These are phyloP conservation scores for Aspergillus japonicus DNA, from an alignment of 2,329 filamentous ascomycete genomes.

Conservation along the genomic window DNA sequence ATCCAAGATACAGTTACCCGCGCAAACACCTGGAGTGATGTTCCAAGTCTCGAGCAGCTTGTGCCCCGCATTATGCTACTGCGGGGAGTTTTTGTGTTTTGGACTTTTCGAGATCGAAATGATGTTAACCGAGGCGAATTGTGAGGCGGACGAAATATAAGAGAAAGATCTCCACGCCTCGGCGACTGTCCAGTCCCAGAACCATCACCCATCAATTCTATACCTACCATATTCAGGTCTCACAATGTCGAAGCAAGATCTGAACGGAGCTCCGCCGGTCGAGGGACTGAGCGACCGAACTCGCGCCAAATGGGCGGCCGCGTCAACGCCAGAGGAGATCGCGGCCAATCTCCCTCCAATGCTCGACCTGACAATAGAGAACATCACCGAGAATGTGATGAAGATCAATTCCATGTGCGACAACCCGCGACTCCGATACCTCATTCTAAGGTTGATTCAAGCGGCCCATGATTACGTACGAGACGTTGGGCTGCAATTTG, in stretches of 20 bases:
- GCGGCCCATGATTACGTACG: constrained; percentile 11
- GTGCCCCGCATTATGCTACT: constrained; percentile 2
- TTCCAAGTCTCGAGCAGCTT: not conserved
- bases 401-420: constrained; percentile 16
- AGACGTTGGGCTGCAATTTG: constrained; percentile 12
- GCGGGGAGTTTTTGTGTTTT: not conserved
- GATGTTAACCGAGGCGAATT: not conserved
- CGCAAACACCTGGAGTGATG: not conserved
- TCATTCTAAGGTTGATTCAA: constrained; percentile 11
- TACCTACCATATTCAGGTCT: not conserved
- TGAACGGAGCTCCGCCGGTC: not conserved
- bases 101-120: not conserved
- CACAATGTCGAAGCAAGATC: not conserved
- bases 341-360: constrained; percentile 3
- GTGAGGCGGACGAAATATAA: constrained; percentile 1
- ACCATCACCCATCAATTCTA: too few relatives aligned
- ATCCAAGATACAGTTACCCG: not conserved
- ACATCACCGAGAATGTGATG: constrained; percentile 15
- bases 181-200: too few relatives aligned
- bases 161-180: constrained; percentile 1
- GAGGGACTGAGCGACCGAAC: constrained; percentile 1
- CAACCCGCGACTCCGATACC: constrained; percentile 11
- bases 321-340: constrained; percentile 4
- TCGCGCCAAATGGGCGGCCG: constrained; percentile 7
- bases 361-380: constrained; percentile 14